Evolutionary conservation across 1,284 basidiomycete species (phyloP), one percentile per base, ranked within the genome.

Genomic region (Agaricales sp.): DNA sequence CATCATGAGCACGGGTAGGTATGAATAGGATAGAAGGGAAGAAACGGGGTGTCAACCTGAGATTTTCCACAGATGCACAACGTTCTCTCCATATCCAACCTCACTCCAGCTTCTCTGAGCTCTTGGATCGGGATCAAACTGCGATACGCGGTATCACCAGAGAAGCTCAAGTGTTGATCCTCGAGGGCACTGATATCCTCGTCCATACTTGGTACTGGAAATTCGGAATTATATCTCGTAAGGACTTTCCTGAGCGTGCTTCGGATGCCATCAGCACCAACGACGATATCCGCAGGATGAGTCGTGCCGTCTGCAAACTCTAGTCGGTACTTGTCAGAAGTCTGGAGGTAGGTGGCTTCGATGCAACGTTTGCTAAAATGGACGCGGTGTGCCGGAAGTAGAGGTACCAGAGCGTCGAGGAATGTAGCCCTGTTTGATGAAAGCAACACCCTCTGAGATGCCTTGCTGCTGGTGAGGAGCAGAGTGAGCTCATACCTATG

Each of bases 181-280:
- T n/a, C n/a, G n/a, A n/a, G n/a, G n/a, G n/a, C n/a, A n/a, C n/a
- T n/a, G n/a, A n/a, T n/a, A n/a, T n/a, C n/a, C n/a, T n/a, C n/a
- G n/a, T n/a, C n/a, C n/a, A n/a, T n/a, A n/a, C n/a, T n/a, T n/a
- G n/a, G n/a, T n/a, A n/a, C n/a, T n/a, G n/a, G n/a, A n/a, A n/a
- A n/a, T n/a, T 54, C 56, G 19, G 56, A 52, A 2, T 50, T 52
- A n/a, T 58, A 57, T 13, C 61, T 61, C 3, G 66, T 56, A 16
- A 74, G 62, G 30, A 62, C 64, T 24, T 55, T 53, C 39, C 77
- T 70, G 20, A 70, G 62, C 1, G 57, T 54, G 51, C 76, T 78
- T 56, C 65, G 71, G 49, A 79, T 69, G 0, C 77, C 77, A 54
- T 79, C 77, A 1, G 75, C 70, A 11, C 75, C 76, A 47, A 80